phyloP scores from a whole-genome alignment of 1,139 yeast genomes.

The Sugiyamaella japonica region DNA sequence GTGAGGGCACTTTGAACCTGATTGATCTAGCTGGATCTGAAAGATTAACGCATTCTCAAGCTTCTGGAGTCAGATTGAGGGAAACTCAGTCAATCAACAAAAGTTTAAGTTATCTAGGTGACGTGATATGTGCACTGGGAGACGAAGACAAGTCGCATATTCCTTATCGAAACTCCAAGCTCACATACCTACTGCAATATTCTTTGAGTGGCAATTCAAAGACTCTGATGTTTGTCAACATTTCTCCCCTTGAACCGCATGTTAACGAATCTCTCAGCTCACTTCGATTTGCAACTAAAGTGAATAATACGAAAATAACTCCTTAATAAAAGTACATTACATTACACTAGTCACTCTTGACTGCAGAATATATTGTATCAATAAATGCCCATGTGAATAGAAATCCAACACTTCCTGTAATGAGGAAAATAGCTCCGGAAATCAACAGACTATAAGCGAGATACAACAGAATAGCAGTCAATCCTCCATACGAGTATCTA shows the following conservation, averaged over 20 bases:
- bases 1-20: slow-evolving; percentile 67
- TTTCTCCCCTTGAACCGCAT: slow-evolving; percentile 66
- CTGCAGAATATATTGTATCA: slow-evolving; percentile 73
- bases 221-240: slow-evolving; percentile 90
- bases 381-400: slow-evolving; percentile 70
- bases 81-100: slow-evolving; percentile 92
- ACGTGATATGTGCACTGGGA: slow-evolving; percentile 78
- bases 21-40: slow-evolving; percentile 92
- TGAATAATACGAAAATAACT: slow-evolving; percentile 39
- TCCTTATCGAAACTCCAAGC: slow-evolving; percentile 58
- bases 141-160: slow-evolving; percentile 43
- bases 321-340: slow-evolving; percentile 2
- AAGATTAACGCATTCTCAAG: slow-evolving; percentile 65
- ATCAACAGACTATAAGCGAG: slow-evolving; percentile 81
- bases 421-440: slow-evolving; percentile 67
- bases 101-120: slow-evolving; percentile 85
- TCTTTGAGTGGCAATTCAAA: slow-evolving; percentile 86
- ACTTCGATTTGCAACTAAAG: slow-evolving; percentile 81
- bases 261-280: slow-evolving; percentile 80
- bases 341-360: slow-evolving; percentile 66
- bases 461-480: slow-evolving; percentile 74
- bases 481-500: slow-evolving; percentile 67
- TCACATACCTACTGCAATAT: slow-evolving; percentile 81
- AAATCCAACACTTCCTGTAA: slow-evolving; percentile 89
- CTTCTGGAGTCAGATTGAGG: slow-evolving; percentile 72